phyloP scores from a whole-genome alignment of 1,284 basidiomycete species.

The Cutaneotrichosporon sp. region DNA sequence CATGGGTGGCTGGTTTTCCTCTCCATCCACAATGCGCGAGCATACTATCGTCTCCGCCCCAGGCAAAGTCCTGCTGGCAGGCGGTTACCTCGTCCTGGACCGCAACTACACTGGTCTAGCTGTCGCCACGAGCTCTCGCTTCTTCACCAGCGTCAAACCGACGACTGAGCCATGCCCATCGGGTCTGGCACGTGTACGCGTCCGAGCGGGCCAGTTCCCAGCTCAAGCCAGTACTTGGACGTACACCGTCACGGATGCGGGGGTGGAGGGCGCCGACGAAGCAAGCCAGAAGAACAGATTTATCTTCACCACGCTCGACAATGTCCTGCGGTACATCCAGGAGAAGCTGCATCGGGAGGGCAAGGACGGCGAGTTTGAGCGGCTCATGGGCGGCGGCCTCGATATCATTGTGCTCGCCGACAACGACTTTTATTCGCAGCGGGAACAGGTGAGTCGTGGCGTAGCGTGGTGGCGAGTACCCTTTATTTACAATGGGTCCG shows the following conservation, averaged over 20 bases:
- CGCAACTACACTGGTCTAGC: slow-evolving; percentile 74
- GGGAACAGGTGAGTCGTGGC: slow-evolving; percentile 65
- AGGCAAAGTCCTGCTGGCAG: slow-evolving; percentile 91
- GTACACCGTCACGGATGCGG: slow-evolving; percentile 52
- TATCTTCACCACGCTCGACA: slow-evolving; percentile 77
- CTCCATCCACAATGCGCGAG: slow-evolving; percentile 1
- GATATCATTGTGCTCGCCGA: slow-evolving; percentile 81
- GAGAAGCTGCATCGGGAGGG: slow-evolving; percentile 53
- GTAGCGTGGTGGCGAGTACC: too few species aligned
- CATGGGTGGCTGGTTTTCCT: slow-evolving; percentile 1
- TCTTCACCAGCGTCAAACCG: slow-evolving; percentile 62
- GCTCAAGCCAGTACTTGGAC: slow-evolving; percentile 63
- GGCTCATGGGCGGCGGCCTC: slow-evolving; percentile 42
- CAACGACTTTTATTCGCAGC: slow-evolving; percentile 97
- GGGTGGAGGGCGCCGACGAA: slow-evolving; percentile 11
- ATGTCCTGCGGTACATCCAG: slow-evolving; percentile 63
- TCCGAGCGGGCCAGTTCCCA: slow-evolving; percentile 87
- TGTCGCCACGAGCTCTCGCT: slow-evolving; percentile 84
- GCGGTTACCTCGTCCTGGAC: slow-evolving; percentile 91
- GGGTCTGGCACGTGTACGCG: slow-evolving; percentile 53
- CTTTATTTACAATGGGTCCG: too few species aligned
- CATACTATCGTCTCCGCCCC: slow-evolving; percentile 71
- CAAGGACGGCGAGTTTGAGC: slow-evolving; percentile 49
- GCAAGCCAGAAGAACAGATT: slow-evolving; percentile 69
- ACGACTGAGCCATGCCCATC: neutral